Conservation (phyloP, 352 stramenopile species). For the Saprolegnia parasitica region DNA sequence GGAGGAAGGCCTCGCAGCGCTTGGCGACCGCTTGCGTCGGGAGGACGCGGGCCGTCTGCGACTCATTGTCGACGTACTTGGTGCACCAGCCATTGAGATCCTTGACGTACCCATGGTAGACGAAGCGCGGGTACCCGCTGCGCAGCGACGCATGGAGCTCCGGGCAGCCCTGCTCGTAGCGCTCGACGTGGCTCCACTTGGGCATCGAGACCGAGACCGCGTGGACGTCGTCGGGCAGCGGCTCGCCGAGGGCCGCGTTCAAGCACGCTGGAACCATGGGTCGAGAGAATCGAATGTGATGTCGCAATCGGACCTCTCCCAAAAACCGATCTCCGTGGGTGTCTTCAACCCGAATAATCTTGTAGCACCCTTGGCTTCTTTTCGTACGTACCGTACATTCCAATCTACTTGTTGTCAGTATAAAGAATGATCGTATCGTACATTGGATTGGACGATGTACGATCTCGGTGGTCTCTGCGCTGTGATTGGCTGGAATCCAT, state of each 20-base stretch:
- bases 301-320: neutral
- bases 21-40: slow-evolving; percentile 34
- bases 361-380: neutral
- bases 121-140: slow-evolving; percentile 91
- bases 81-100: slow-evolving; percentile 50
- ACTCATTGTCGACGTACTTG: slow-evolving; percentile 32
- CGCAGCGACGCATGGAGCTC: slow-evolving; percentile 64
- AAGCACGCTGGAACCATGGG: slow-evolving; percentile 13
- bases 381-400: neutral
- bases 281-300: slow-evolving; percentile 13
- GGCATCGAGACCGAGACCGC: slow-evolving; percentile 82
- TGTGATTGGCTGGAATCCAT: neutral
- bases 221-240: slow-evolving; percentile 62
- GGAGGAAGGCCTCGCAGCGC: slow-evolving; percentile 66
- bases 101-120: slow-evolving; percentile 83
- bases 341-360: neutral
- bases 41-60: slow-evolving; percentile 11
- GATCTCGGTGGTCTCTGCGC: too few species aligned
- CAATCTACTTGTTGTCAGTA: neutral
- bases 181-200: slow-evolving; percentile 77
- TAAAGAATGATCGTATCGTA: neutral
- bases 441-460: neutral
- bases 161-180: slow-evolving; percentile 84
- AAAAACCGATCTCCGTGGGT: neutral
- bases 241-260: slow-evolving; percentile 49